Conservation (phyloP, 1,284 basidiomycete genomes). For the Boletellus deceptivus region DNA sequence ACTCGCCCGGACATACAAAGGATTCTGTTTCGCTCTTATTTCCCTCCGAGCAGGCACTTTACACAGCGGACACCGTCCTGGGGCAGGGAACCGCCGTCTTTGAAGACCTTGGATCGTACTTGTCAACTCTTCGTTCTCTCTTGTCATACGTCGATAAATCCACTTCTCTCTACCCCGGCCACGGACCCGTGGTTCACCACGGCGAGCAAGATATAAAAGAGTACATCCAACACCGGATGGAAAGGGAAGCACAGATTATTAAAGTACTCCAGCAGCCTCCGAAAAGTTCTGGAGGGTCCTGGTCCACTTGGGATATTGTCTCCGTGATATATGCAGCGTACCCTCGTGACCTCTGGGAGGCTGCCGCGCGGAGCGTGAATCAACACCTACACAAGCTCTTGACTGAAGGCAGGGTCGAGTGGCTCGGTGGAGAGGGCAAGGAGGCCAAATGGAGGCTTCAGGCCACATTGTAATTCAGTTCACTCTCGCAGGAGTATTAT, state of each 20-base stretch:
- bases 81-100: slow-evolving; percentile 92
- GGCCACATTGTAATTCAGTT: slow-evolving; percentile 3
- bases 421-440: slow-evolving; percentile 48
- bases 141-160: slow-evolving; percentile 45
- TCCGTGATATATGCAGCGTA: slow-evolving; percentile 67
- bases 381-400: slow-evolving; percentile 78
- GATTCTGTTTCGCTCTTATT: slow-evolving; percentile 82
- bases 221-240: slow-evolving; percentile 82
- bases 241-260: slow-evolving; percentile 82
- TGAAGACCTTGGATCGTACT: slow-evolving; percentile 77
- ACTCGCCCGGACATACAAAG: slow-evolving; percentile 88
- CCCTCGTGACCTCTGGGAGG: slow-evolving; percentile 68
- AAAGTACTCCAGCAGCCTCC: slow-evolving; percentile 47
- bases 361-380: slow-evolving; percentile 68
- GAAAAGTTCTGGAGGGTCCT: slow-evolving; percentile 28
- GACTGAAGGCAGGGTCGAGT: slow-evolving; percentile 58
- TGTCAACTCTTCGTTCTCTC: slow-evolving; percentile 66
- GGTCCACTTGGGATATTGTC: slow-evolving; percentile 69
- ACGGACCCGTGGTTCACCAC: slow-evolving; percentile 75
- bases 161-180: slow-evolving; percentile 75
- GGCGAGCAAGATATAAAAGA: slow-evolving; percentile 57
- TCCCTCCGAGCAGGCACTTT: slow-evolving; percentile 62
- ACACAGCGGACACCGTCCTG: slow-evolving; percentile 90
- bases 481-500: slow-evolving; percentile 1
- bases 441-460: slow-evolving; percentile 37